A percentile compares a stretch with the other conserved stretches of the same genome.
Evolutionary conservation across 208 protist genomes (phyloP).

Genomic region (Trypanosoma conorhini): DNA sequence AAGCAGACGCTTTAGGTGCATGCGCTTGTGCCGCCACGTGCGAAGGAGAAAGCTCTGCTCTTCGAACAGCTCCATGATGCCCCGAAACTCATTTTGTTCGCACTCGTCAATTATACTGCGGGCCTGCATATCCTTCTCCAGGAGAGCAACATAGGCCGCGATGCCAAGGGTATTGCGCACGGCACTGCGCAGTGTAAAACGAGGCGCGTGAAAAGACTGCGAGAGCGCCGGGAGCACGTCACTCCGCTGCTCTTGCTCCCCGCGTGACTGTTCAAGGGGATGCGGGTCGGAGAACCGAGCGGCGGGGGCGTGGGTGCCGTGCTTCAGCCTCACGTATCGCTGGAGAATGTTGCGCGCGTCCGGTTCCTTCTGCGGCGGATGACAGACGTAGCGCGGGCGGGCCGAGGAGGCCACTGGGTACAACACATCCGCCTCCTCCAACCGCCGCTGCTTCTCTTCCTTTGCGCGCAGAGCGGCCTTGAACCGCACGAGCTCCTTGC

Average conservation of each 20-base stretch:
- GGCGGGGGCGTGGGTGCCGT: constrained; percentile 4
- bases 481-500: constrained; percentile 31
- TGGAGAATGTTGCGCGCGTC: constrained; percentile 53
- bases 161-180: constrained; percentile 65
- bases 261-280: neutral
- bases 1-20: constrained; percentile 77
- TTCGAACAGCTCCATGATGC: constrained; percentile 33
- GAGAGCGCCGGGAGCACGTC: neutral
- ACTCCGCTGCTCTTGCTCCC: neutral
- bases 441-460: constrained; percentile 40
- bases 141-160: constrained; percentile 52
- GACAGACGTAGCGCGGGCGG: neutral
- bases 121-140: constrained; percentile 49
- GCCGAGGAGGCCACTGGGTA: constrained; percentile 1
- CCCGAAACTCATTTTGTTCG: constrained; percentile 39
- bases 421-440: constrained; percentile 27
- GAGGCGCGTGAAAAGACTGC: neutral
- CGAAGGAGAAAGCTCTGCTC: constrained; percentile 47
- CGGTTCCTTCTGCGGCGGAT: constrained; percentile 11
- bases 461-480: constrained; percentile 40
- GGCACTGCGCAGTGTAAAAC: constrained; percentile 1
- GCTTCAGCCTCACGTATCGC: constrained; percentile 48
- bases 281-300: neutral
- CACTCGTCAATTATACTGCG: constrained; percentile 35
- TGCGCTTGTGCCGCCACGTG: constrained; percentile 61